These are phyloP conservation scores for Cryptosporidium felis DNA, from an alignment of 169 alveolate species.

Conservation along the genomic window DNA sequence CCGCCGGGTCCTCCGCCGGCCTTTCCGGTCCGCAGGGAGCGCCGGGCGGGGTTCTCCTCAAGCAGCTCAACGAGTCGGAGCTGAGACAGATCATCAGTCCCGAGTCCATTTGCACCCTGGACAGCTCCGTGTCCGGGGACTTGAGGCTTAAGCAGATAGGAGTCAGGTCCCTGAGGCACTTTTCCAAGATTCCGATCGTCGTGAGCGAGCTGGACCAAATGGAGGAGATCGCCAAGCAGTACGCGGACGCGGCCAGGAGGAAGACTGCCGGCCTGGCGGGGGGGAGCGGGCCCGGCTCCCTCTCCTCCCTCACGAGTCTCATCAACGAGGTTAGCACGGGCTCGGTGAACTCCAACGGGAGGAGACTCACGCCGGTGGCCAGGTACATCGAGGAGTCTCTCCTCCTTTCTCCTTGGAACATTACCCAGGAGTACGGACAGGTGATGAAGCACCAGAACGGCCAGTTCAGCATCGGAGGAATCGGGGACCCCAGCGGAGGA, in stretches of 20 bases:
- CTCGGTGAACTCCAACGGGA: constrained; percentile 55
- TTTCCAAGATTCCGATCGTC: constrained; percentile 53
- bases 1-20: neutral
- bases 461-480: constrained; percentile 82
- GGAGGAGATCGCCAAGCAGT: constrained; percentile 56
- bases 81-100: constrained; percentile 83
- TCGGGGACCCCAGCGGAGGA: constrained; percentile 89
- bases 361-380: constrained; percentile 69
- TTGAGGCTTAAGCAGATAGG: constrained; percentile 80
- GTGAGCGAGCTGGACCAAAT: constrained; percentile 61
- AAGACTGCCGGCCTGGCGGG: neutral
- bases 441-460: constrained; percentile 84
- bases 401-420: constrained; percentile 84
- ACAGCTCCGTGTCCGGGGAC: constrained; percentile 81
- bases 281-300: neutral
- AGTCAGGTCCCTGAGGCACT: constrained; percentile 69
- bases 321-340: constrained; percentile 64
- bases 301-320: neutral
- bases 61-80: constrained; percentile 77
- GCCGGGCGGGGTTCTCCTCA: constrained; percentile 8
- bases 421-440: constrained; percentile 82
- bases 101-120: constrained; percentile 82
- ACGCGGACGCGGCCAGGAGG: constrained; percentile 50
- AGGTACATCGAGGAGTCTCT: constrained; percentile 84
- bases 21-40: neutral